Evolutionary conservation across 345 rosid species (phyloP).

Genomic region (Streptanthus diversifolius): DNA sequence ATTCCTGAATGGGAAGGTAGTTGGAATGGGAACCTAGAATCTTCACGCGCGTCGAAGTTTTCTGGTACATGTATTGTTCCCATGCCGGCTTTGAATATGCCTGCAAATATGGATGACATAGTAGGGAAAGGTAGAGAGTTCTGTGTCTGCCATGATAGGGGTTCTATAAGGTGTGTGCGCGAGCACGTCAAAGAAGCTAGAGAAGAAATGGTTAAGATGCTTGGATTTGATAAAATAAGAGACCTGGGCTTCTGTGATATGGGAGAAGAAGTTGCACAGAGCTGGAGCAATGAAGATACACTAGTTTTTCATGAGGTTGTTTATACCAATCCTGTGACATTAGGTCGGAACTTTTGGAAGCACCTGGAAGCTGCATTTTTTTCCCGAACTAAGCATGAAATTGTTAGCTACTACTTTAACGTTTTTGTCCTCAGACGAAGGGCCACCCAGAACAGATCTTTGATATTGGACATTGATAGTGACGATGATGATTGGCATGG

Average conservation of each 20-base stretch:
- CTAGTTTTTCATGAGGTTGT: conserved; percentile 50
- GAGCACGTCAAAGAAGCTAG: conserved; percentile 64
- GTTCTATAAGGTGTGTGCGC: conserved; percentile 53
- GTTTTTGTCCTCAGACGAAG: conserved; percentile 59
- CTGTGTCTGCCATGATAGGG: conserved; percentile 56
- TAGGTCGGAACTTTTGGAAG: conserved; percentile 65
- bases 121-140: conserved; percentile 39
- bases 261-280: conserved; percentile 62
- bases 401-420: conserved; percentile 72
- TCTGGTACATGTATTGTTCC: conserved; percentile 51
- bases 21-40: conserved; percentile 6
- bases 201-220: conserved; percentile 40
- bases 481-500: conserved; percentile 82
- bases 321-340: conserved; percentile 52
- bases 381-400: conserved; percentile 50
- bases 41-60: conserved; percentile 16
- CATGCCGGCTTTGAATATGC: conserved; percentile 20
- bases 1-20: conserved; percentile 43
- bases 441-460: conserved; percentile 60
- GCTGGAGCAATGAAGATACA: conserved; percentile 63
- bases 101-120: conserved; percentile 5
- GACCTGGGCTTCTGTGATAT: conserved; percentile 60
- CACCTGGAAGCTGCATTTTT: conserved; percentile 52
- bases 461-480: conserved; percentile 53
- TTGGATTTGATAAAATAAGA: conserved; percentile 53